Percentiles rank a stretch among this genome's conserved stretches.
These are phyloP conservation scores for Penicillium sp. DNA, from an alignment of 2,329 filamentous ascomycete genomes.

Conservation along the genomic window DNA sequence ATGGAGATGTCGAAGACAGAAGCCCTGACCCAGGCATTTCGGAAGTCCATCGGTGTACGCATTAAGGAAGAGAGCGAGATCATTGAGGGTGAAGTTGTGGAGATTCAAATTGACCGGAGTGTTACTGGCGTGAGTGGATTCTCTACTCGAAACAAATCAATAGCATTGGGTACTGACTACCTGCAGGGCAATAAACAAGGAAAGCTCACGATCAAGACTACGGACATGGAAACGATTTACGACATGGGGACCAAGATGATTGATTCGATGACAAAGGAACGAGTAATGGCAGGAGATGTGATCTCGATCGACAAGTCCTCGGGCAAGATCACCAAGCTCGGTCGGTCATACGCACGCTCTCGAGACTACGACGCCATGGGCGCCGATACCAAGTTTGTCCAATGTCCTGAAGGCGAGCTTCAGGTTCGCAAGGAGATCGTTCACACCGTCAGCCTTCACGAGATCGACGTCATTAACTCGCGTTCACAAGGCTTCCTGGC, in stretches of 20 bases:
- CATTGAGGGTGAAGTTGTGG: constrained; percentile 97
- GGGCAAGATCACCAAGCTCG: constrained; percentile 95
- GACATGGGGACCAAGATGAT: constrained; percentile 99
- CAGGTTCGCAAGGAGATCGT: constrained; percentile 97
- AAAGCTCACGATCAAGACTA: constrained; percentile 98
- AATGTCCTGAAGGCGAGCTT: constrained; percentile 94
- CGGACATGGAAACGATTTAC: constrained; percentile 99
- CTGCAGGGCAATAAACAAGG: constrained; percentile 84
- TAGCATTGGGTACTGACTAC: constrained; percentile 5
- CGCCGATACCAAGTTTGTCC: constrained; percentile 94
- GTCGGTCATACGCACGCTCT: constrained; percentile 88
- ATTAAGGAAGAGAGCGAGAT: constrained; percentile 99
- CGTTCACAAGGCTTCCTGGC: constrained; percentile 97
- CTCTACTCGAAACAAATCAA: background rate
- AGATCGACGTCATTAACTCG: constrained; percentile 99
- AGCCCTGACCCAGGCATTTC: constrained; percentile 95
- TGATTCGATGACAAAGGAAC: constrained; percentile 98
- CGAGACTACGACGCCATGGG: constrained; percentile 99
- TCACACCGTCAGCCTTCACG: constrained; percentile 93
- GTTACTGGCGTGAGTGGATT: constrained; percentile 69
- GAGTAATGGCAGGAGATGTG: constrained; percentile 96
- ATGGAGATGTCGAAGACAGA: constrained; percentile 99
- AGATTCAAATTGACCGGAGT: constrained; percentile 96
- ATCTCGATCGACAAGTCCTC: constrained; percentile 98
- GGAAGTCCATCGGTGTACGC: constrained; percentile 94